Percentiles rank a stretch among this genome's conserved stretches.
These are phyloP conservation scores for Cryptococcus maquisensis DNA, from an alignment of 1,284 basidiomycete species.

Conservation along the genomic window DNA sequence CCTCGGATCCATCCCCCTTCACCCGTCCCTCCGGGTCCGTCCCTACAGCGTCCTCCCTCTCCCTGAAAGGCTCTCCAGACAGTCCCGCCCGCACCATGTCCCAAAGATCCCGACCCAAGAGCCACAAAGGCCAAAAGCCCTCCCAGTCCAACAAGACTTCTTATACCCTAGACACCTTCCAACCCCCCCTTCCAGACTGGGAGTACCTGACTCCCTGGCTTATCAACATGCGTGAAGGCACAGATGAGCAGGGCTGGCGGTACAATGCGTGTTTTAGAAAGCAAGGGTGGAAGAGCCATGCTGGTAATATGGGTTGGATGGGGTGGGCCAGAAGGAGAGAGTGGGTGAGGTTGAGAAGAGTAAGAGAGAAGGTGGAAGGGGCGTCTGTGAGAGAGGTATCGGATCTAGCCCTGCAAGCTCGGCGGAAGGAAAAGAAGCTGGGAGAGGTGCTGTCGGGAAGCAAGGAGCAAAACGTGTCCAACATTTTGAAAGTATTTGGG, in stretches of 20 bases:
- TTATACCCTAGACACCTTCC: slow-evolving; percentile 43
- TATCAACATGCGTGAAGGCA: slow-evolving; percentile 47
- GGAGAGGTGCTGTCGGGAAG: slow-evolving; percentile 12
- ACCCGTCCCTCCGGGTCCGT: slow-evolving; percentile 32
- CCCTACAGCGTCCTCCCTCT: slow-evolving; percentile 19
- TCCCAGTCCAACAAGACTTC: slow-evolving; percentile 38
- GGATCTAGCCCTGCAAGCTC: not conserved
- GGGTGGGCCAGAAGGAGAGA: slow-evolving; percentile 47
- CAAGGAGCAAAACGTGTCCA: slow-evolving; percentile 9
- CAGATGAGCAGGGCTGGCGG: slow-evolving; percentile 49
- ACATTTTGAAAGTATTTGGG: slow-evolving; percentile 21
- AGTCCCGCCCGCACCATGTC: not conserved
- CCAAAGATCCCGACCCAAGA: not conserved
- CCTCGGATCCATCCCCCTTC: slow-evolving; percentile 44
- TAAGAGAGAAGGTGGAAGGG: slow-evolving; percentile 1
- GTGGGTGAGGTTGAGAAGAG: slow-evolving; percentile 42
- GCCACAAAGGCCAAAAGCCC: not conserved
- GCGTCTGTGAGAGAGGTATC: not conserved
- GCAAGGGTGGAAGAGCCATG: slow-evolving; percentile 35
- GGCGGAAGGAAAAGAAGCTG: slow-evolving; percentile 6
- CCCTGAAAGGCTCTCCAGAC: not conserved
- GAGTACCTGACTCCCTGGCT: slow-evolving; percentile 48
- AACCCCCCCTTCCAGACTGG: slow-evolving; percentile 45
- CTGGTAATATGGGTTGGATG: slow-evolving; percentile 40
- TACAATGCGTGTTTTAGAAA: slow-evolving; percentile 47